Evolutionary conservation across 2,329 filamentous ascomycete species (phyloP).

Genomic region (Pestalotiopsis sp.): DNA sequence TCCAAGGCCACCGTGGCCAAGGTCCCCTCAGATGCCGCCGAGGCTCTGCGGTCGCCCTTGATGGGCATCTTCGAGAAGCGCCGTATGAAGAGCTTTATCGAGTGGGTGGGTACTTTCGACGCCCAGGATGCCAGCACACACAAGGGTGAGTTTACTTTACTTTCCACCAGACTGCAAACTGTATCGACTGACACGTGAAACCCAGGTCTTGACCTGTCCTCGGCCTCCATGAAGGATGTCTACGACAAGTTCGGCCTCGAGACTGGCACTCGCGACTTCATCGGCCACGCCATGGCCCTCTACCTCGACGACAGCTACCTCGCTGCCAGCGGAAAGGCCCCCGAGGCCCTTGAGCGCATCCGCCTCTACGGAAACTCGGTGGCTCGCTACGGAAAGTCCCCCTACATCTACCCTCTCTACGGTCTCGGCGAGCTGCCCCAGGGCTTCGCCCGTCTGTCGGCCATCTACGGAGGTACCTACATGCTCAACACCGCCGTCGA

Average conservation of each 20-base stretch:
- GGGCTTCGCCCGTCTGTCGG: conserved; percentile 93
- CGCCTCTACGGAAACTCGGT: conserved; percentile 97
- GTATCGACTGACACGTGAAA: not conserved
- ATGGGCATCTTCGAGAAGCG: conserved; percentile 99
- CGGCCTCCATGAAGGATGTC: conserved; percentile 93
- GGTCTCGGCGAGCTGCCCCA: conserved; percentile 96
- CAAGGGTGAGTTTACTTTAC: conserved; percentile 66
- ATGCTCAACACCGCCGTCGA: conserved; percentile 97
- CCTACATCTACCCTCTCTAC: conserved; percentile 99
- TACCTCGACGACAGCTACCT: conserved; percentile 91
- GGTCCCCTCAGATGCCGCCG: conserved; percentile 88
- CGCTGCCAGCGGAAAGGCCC: conserved; percentile 67
- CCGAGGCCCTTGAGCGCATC: conserved; percentile 88
- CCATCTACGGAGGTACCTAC: conserved; percentile 98
- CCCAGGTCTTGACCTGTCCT: conserved; percentile 75
- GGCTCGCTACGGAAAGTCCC: conserved; percentile 95
- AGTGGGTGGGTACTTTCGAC: conserved; percentile 91
- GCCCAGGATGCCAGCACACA: conserved; percentile 79
- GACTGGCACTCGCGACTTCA: conserved; percentile 85
- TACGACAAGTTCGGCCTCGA: conserved; percentile 98
- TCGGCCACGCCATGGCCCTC: conserved; percentile 97
- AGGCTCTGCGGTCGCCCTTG: conserved; percentile 87
- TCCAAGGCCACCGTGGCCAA: conserved; percentile 90
- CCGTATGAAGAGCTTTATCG: conserved; percentile 92
- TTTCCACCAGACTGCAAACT: too few species aligned